Base-by-base conservation (phyloP, 306 rosid species). In the Sicyos baderoa region DNA sequence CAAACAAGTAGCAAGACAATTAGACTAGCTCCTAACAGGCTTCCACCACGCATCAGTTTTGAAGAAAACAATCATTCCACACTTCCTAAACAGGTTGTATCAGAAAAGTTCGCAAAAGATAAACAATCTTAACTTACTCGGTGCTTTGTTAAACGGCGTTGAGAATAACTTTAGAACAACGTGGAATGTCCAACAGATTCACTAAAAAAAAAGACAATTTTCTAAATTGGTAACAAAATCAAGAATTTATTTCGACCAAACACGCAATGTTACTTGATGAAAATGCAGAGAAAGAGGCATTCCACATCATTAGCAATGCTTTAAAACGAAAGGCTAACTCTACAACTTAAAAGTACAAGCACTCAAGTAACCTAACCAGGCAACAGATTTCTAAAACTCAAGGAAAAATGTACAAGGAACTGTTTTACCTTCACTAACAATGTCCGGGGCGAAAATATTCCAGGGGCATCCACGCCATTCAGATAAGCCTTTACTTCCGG, bases 401-500 rank as follows among this genome's bases (percentile, higher is more conserved):
- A 32, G 23, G n/a, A 61, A 25, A 52, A 54, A 22, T 22, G 37
- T 54, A 72, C 45, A 21, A 23, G 12, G 22, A 75, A 40, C 54
- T 35, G 12, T 8, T 42, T 66, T 65, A 88, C 97, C 99, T 94
- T 94, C 58, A 94, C 90, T 22, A 84, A 44, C 72, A 94, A 84
- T 50, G 97, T 90, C 51, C 49, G 81, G 2, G 78, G 6, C 7
- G 91, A 81, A 70, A 77, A 84, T 29, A 94, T 86, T 72, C 90
- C 96, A 6, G 97, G 99, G 5, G 99, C 87, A 40, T 93, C 95
- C 25, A 93, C 97, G 1, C 99, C 99, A 61, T 93, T 93, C 54
- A 94, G 79, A 72, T 94, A 94, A 17, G 99, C 99, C 74, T 94
- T 94, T 78, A 94, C 97, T 78, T 94, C 99, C 19, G 97, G 95